Evolutionary conservation across 805 yeast genomes (phyloP).

Genomic region (Kockiozyma suomiensis): DNA sequence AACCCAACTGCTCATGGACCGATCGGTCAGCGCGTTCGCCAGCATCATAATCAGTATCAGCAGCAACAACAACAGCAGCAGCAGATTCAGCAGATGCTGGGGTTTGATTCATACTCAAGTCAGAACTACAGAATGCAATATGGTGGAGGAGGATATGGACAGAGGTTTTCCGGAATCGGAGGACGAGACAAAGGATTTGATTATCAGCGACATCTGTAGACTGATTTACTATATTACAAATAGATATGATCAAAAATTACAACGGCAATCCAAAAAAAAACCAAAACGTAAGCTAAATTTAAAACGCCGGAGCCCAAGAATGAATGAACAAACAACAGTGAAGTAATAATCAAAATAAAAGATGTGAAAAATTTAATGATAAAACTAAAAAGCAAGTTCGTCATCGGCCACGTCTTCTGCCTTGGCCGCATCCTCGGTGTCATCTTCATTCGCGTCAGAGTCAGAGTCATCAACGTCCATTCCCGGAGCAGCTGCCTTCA

Average conservation of each 20-base stretch:
- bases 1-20: neutral
- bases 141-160: constrained; percentile 9
- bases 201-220: neutral
- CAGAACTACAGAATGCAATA: constrained; percentile 4
- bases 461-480: constrained; percentile 20
- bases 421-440: constrained; percentile 10
- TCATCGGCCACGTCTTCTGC: neutral
- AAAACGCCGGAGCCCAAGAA: too few relatives aligned
- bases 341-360: too few relatives aligned
- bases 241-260: too few relatives aligned
- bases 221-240: too few relatives aligned
- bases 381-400: constrained; percentile 9
- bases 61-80: neutral
- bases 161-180: constrained; percentile 7
- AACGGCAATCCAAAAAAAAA: too few relatives aligned
- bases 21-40: neutral
- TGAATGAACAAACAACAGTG: too few relatives aligned
- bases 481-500: constrained; percentile 13
- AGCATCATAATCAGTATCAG: constrained; percentile 54
- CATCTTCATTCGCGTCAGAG: constrained; percentile 30
- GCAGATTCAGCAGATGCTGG: constrained; percentile 6
- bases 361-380: neutral
- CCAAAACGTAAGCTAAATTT: too few relatives aligned
- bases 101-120: neutral
- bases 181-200: constrained; percentile 11